Evolutionary conservation across 805 yeast genomes (phyloP), one percentile per base, ranked within the genome.

Genomic region (Hanseniaspora occidentalis): DNA sequence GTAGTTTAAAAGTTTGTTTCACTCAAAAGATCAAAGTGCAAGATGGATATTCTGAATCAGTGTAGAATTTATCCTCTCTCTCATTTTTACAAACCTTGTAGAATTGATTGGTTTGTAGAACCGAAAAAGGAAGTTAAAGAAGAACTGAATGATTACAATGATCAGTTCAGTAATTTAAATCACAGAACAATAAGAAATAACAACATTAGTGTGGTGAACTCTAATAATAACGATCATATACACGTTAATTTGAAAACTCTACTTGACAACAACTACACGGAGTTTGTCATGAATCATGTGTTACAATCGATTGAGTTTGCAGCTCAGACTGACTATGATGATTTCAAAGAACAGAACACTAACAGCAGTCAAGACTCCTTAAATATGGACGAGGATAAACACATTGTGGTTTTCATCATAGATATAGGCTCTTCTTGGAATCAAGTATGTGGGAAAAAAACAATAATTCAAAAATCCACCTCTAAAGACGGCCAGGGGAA

Each of bases 31-130:
- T 24, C 13, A 35, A 21, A 22, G 26, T 35, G 19, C 19, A 19
- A 20, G 35, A 57, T 57, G 62, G 56, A 57, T 35, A 49, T 57
- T 8, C 31, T 57, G 37, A 50, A 54, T 11, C 52, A 56, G 35
- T 56, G 60, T 40, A 52, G 51, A 40, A 45, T 54, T 7, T 57
- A 58, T 37, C 51, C 53, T 14, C 40, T 53, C 25, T 46, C 53
- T 6, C 45, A 45, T 6, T 33, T 19, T 11, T 33, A 33, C 19
- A 33, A 33, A 19, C 36, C 36, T 5, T 33, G 24, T 23, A 33
- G 9, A 23, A 19, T 19, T 19, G 14, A 18, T 4, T 19, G 22
- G 23, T 8, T 11, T 13, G 14, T 18, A n/a, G n/a, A 23, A 23
- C 7, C 10, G 25, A 23, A 7, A 10, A 23, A 23, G 9, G 10